phyloP scores from a whole-genome alignment of 1,139 yeast species.

The Torulaspora globosa region DNA sequence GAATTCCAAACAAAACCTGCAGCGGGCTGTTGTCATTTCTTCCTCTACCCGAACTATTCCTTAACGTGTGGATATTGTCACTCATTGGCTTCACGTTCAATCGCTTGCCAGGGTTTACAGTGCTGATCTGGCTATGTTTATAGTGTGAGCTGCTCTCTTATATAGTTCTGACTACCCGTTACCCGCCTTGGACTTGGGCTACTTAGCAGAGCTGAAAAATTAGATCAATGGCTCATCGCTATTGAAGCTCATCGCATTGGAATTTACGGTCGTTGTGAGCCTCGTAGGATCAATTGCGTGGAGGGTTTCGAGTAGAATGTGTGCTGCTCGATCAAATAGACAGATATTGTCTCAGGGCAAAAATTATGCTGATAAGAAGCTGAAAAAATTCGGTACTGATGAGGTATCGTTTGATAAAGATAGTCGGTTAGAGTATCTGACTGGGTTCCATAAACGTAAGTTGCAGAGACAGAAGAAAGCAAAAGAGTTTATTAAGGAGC shows the following conservation, averaged over 20 bases:
- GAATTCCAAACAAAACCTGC: slow-evolving; percentile 10
- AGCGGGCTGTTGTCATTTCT: slow-evolving; percentile 7
- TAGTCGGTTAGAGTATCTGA: slow-evolving; percentile 71
- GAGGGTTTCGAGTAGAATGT: slow-evolving; percentile 16
- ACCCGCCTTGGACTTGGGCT: not conserved
- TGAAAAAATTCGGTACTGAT: slow-evolving; percentile 57
- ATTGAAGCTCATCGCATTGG: slow-evolving; percentile 10
- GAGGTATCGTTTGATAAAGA: slow-evolving; percentile 80
- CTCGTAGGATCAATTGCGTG: not conserved
- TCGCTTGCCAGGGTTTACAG: not conserved
- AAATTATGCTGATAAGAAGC: slow-evolving; percentile 63
- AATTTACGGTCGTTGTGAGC: not conserved
- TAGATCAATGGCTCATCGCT: slow-evolving; percentile 7
- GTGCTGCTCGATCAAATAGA: slow-evolving; percentile 48
- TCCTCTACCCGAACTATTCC: slow-evolving; percentile 1
- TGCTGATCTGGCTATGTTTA: not conserved
- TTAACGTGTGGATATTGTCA: slow-evolving; percentile 8
- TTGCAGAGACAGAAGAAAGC: slow-evolving; percentile 85
- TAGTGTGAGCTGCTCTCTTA: not conserved
- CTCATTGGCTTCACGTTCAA: slow-evolving; percentile 3
- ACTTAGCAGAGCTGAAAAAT: slow-evolving; percentile 4
- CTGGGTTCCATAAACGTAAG: slow-evolving; percentile 95
- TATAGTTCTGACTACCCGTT: not conserved
- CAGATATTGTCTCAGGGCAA: slow-evolving; percentile 87
- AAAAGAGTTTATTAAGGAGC: slow-evolving; percentile 66